Conservation (phyloP, 345 rosid species). For the Eucalyptus decipiens region DNA sequence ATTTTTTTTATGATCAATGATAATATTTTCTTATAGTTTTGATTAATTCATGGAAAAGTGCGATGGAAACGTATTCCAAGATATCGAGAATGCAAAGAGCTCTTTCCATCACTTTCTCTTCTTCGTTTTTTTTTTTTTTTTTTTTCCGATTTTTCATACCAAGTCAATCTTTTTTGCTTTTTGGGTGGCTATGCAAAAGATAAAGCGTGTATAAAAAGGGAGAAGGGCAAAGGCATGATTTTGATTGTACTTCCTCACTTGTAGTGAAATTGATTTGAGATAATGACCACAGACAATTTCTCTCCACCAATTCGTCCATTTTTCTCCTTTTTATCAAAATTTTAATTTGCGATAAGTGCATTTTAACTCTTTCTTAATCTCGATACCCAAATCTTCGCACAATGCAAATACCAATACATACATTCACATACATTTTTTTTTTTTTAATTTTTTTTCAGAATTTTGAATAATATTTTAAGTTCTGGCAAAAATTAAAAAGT, state of each 20-base stretch:
- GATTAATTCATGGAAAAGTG: too few species aligned
- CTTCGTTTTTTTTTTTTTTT: background rate
- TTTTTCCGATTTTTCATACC: background rate
- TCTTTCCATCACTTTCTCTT: background rate
- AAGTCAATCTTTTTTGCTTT: background rate
- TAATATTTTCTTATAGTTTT: background rate
- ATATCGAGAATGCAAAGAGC: too few species aligned
- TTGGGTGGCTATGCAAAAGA: background rate
- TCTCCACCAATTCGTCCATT: background rate
- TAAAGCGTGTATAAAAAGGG: background rate
- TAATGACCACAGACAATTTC: background rate
- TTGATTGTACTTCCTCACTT: background rate
- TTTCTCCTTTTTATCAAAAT: background rate
- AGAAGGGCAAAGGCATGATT: background rate
- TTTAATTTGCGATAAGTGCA: background rate
- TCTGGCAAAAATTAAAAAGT: background rate
- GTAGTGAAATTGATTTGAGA: background rate
- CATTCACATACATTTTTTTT: background rate
- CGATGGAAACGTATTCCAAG: too few species aligned
- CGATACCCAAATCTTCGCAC: fast-evolving
- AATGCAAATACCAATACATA: background rate
- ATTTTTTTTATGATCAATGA: background rate
- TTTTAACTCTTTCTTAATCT: background rate
- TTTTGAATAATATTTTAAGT: background rate
- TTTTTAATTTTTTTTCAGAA: background rate